phyloP scores from a whole-genome alignment of 257 asterid genomes.

The Solanum sitiens region DNA sequence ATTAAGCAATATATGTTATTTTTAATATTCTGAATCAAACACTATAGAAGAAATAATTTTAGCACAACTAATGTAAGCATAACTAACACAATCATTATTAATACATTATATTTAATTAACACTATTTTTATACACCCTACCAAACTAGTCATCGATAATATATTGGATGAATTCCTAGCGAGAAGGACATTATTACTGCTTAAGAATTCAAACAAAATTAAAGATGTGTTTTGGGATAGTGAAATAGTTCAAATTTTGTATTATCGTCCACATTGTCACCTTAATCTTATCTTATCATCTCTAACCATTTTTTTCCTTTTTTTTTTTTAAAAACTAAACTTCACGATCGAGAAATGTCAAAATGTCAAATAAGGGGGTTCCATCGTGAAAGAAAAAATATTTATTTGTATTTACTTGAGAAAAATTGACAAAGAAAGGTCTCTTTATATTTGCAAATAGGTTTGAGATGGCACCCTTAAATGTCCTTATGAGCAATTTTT shows the following conservation, averaged over 20 bases:
- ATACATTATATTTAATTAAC: no score
- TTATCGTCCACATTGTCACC: not conserved
- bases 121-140: no score
- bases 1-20: no score
- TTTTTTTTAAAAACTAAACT: not conserved
- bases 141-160: no score
- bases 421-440: not conserved
- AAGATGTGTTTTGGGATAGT: not conserved
- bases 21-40: no score
- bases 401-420: not conserved
- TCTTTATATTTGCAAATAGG: not conserved
- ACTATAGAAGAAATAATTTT: no score
- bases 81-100: no score
- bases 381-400: not conserved
- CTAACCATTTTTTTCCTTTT: not conserved
- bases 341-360: not conserved
- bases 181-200: not conserved
- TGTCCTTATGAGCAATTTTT: not conserved
- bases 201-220: not conserved
- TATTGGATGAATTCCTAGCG: not conserved
- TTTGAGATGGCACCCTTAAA: not conserved
- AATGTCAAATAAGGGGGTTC: not conserved
- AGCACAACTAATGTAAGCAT: no score
- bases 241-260: not conserved
- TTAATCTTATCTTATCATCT: not conserved